A percentile compares a stretch with the other conserved stretches of the same genome.
Conservation (phyloP, 2,329 filamentous ascomycete species). For the Penicillium olsonii region DNA sequence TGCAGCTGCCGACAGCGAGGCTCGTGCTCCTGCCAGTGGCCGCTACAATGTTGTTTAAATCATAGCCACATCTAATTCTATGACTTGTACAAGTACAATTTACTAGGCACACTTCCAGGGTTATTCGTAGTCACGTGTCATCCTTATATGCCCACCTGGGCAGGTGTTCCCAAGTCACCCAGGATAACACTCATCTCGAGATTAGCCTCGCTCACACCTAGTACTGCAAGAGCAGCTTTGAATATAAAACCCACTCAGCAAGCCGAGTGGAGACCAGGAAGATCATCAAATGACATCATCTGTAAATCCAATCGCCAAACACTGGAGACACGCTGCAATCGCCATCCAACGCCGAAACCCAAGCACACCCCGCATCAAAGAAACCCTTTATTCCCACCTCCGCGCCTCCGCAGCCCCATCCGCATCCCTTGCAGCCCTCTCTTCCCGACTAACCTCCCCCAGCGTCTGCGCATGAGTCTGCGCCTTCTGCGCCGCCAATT, state of each 20-base stretch:
- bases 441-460: constrained; percentile 66
- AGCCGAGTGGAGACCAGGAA: background rate
- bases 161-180: too few relatives aligned
- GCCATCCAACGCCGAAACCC: background rate
- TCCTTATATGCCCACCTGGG: too few relatives aligned
- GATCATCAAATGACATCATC: background rate
- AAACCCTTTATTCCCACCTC: constrained; percentile 58
- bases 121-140: too few relatives aligned
- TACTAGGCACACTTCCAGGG: too few relatives aligned
- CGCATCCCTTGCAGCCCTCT: constrained; percentile 66
- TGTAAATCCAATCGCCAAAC: background rate
- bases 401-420: constrained; percentile 62
- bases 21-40: constrained; percentile 73
- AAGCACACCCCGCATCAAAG: background rate
- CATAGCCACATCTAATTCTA: background rate
- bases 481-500: constrained; percentile 74
- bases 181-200: too few relatives aligned
- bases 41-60: constrained; percentile 79
- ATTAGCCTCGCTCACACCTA: too few relatives aligned
- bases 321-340: background rate
- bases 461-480: constrained; percentile 70
- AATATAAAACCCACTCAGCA: background rate
- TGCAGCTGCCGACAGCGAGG: constrained; percentile 84
- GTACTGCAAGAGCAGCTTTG: too few relatives aligned
- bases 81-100: constrained; percentile 9